phyloP scores from a whole-genome alignment of 2,329 filamentous ascomycete species.

The Aspergillus pseudoterreus region DNA sequence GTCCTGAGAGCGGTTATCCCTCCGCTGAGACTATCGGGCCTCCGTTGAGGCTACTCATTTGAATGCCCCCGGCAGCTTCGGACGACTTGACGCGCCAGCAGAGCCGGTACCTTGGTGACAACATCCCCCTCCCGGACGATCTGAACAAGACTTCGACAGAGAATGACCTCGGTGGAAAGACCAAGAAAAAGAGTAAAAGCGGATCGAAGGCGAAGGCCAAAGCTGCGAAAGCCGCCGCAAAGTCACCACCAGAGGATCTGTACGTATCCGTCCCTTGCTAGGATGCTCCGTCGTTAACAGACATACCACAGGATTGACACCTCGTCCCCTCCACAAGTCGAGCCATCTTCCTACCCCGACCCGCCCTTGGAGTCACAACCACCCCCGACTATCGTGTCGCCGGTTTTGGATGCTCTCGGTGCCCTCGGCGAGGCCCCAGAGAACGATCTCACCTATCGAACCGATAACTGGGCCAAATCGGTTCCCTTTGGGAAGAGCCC shows the following conservation, averaged over 20 bases:
- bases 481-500: conserved; percentile 45
- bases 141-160: conserved; percentile 24
- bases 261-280: conserved; percentile 20
- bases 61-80: conserved; percentile 41
- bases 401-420: conserved; percentile 37
- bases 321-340: conserved; percentile 23
- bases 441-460: conserved; percentile 34
- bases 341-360: conserved; percentile 30
- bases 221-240: conserved; percentile 28
- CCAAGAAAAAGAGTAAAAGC: conserved; percentile 40
- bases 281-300: conserved; percentile 1
- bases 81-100: conserved; percentile 37
- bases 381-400: conserved; percentile 29
- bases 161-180: conserved; percentile 32
- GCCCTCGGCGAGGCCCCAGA: conserved; percentile 28
- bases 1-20: conserved; percentile 29
- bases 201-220: conserved; percentile 36
- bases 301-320: conserved; percentile 23
- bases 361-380: conserved; percentile 21
- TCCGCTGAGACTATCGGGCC: conserved; percentile 17
- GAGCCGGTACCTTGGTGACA: conserved; percentile 32
- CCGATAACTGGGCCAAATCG: conserved; percentile 43
- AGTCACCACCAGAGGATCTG: conserved; percentile 33
- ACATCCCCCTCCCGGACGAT: conserved; percentile 25
- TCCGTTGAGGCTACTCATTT: conserved; percentile 32